phyloP scores from a whole-genome alignment of 2,329 filamentous ascomycete species.

The Cladobotryum mycophilum region DNA sequence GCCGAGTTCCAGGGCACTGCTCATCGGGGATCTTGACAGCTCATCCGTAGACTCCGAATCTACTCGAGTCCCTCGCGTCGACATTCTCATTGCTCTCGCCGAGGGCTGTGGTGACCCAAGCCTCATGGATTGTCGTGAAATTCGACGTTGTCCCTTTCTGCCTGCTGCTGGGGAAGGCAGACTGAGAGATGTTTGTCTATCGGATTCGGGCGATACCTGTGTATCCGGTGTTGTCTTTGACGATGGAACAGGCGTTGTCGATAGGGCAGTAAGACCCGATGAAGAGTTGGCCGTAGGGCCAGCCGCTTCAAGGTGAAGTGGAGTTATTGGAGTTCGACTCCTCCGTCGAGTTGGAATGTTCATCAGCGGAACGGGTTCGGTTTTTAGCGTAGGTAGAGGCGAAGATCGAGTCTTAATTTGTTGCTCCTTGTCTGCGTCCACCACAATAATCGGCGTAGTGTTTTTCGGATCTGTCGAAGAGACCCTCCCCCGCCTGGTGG shows the following conservation, averaged over 20 bases:
- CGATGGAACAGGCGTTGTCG: slow-evolving; percentile 33
- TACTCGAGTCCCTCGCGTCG: slow-evolving; percentile 22
- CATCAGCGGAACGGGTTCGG: not conserved
- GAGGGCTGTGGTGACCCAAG: slow-evolving; percentile 23
- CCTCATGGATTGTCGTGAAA: slow-evolving; percentile 13
- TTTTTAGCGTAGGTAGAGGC: not conserved
- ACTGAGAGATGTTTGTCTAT: slow-evolving; percentile 16
- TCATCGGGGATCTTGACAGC: slow-evolving; percentile 34
- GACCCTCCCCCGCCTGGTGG: too few species aligned
- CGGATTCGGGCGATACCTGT: slow-evolving; percentile 24
- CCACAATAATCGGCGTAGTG: not conserved
- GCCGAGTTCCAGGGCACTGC: slow-evolving; percentile 32
- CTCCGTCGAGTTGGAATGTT: slow-evolving; percentile 10
- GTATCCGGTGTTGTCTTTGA: slow-evolving; percentile 31
- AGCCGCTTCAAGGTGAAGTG: slow-evolving; percentile 13
- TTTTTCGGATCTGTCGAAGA: too few species aligned
- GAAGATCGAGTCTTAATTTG: not conserved
- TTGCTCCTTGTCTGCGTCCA: not conserved
- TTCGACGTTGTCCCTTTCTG: slow-evolving; percentile 16
- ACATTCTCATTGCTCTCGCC: slow-evolving; percentile 16
- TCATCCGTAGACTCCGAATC: slow-evolving; percentile 45
- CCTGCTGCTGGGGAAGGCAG: slow-evolving; percentile 19
- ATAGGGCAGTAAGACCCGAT: slow-evolving; percentile 36
- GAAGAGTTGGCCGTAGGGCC: slow-evolving; percentile 18
- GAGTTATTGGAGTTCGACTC: slow-evolving; percentile 18